Evolutionary conservation across 257 asterid genomes (phyloP).

Genomic region (Orobanche coerulescens): DNA sequence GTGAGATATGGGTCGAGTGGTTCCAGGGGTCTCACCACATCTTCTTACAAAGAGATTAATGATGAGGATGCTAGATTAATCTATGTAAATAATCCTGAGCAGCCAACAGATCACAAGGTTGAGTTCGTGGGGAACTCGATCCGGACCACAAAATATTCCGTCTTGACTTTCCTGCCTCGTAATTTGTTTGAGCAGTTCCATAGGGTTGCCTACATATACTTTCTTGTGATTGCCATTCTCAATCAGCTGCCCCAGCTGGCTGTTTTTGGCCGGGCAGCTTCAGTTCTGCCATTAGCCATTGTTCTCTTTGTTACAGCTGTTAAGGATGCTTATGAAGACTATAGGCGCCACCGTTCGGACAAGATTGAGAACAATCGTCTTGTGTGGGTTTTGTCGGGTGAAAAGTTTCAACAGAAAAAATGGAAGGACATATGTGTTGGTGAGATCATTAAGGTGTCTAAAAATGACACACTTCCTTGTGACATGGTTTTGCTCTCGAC

Average conservation of each 20-base stretch:
- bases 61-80: slow-evolving; percentile 84
- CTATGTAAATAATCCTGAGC: slow-evolving; percentile 61
- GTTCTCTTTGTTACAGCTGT: slow-evolving; percentile 88
- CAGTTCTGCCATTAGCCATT: slow-evolving; percentile 71
- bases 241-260: slow-evolving; percentile 98
- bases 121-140: slow-evolving; percentile 69
- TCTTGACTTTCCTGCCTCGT: slow-evolving; percentile 80
- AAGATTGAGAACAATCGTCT: slow-evolving; percentile 73
- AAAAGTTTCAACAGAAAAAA: slow-evolving; percentile 47
- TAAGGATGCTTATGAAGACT: slow-evolving; percentile 90
- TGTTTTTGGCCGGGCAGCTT: slow-evolving; percentile 92
- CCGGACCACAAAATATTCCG: slow-evolving; percentile 64
- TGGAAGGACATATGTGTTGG: slow-evolving; percentile 86
- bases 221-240: slow-evolving; percentile 85
- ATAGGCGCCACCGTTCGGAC: slow-evolving; percentile 82
- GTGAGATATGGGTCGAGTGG: slow-evolving; percentile 67
- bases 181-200: slow-evolving; percentile 95
- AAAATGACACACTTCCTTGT: slow-evolving; percentile 79
- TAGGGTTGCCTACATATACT: slow-evolving; percentile 88
- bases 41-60: slow-evolving; percentile 70
- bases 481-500: slow-evolving; percentile 93
- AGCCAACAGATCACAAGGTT: slow-evolving; percentile 58
- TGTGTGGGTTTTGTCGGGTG: slow-evolving; percentile 55
- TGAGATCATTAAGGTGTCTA: slow-evolving; percentile 60
- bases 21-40: slow-evolving; percentile 59